Evolutionary conservation across 805 yeast genomes (phyloP).

Genomic region (Wickerhamomyces pijperi): DNA sequence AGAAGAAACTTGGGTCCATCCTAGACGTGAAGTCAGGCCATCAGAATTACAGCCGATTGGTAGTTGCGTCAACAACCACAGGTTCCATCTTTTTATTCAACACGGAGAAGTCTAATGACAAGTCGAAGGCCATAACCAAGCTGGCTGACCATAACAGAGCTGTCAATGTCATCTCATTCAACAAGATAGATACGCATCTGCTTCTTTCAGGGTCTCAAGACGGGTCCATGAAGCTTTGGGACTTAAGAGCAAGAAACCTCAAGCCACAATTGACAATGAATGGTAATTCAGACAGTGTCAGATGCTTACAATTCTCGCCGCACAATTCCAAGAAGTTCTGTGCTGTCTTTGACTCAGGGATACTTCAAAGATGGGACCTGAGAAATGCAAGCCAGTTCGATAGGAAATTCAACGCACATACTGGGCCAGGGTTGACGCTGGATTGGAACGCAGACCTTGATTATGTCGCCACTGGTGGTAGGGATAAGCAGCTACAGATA

Average conservation of each 20-base stretch:
- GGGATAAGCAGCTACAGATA: constrained; percentile 73
- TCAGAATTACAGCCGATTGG: constrained; percentile 24
- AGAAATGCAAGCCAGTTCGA: constrained; percentile 56
- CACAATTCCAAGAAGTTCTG: constrained; percentile 48
- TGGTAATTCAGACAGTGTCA: constrained; percentile 62
- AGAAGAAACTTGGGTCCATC: constrained; percentile 27
- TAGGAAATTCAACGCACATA: constrained; percentile 72
- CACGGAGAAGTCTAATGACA: constrained; percentile 17
- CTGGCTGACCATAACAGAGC: constrained; percentile 34
- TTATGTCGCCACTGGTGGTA: constrained; percentile 81
- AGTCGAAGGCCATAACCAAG: constrained; percentile 19
- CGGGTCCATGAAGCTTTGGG: constrained; percentile 72
- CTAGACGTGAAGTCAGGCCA: constrained; percentile 34
- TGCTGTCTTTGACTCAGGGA: constrained; percentile 82
- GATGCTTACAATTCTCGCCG: constrained; percentile 45
- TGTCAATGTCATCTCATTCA: constrained; percentile 32
- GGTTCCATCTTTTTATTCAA: constrained; percentile 32
- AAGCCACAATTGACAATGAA: constrained; percentile 40
- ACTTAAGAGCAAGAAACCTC: constrained; percentile 35
- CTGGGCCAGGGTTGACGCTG: constrained; percentile 80
- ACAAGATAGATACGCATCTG: constrained; percentile 24
- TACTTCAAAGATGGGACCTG: constrained; percentile 79
- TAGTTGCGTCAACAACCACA: constrained; percentile 35
- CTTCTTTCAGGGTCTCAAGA: constrained; percentile 67
- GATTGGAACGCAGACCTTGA: constrained; percentile 84